phyloP scores from a whole-genome alignment of 192 early-diverging fungal genomes.

The Coemansia sp. region DNA sequence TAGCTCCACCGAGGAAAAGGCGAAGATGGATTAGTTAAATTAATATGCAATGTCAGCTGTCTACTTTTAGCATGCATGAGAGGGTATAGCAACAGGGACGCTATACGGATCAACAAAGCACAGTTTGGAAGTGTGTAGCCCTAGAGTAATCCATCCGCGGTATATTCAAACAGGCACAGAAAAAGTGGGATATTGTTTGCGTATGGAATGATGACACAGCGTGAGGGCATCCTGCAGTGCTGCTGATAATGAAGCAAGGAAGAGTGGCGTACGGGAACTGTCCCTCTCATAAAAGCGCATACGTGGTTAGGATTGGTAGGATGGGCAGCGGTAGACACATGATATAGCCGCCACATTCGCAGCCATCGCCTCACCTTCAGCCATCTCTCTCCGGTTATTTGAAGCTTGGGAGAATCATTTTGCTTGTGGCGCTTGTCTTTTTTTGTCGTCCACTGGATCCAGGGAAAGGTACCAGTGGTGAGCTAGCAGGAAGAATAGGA shows the following conservation, averaged over 20 bases:
- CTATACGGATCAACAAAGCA: too few relatives aligned
- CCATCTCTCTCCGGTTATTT: background rate
- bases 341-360: background rate
- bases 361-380: background rate
- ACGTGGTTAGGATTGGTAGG: background rate
- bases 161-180: too few relatives aligned
- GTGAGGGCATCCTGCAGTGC: background rate
- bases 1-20: background rate
- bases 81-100: too few relatives aligned
- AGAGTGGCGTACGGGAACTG: background rate
- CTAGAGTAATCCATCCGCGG: too few relatives aligned
- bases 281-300: constrained; percentile 6
- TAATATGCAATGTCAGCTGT: background rate
- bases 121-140: too few relatives aligned
- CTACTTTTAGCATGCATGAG: background rate
- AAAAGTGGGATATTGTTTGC: too few relatives aligned
- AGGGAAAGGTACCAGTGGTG: background rate
- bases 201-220: too few relatives aligned
- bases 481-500: background rate
- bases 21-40: background rate
- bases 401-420: background rate
- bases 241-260: background rate
- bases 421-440: background rate
- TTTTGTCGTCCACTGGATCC: background rate
- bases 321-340: background rate